Evolutionary conservation across 73 alveolate genomes (phyloP), one percentile per base, ranked within the genome.

Genomic region (Breviolum minutum): DNA sequence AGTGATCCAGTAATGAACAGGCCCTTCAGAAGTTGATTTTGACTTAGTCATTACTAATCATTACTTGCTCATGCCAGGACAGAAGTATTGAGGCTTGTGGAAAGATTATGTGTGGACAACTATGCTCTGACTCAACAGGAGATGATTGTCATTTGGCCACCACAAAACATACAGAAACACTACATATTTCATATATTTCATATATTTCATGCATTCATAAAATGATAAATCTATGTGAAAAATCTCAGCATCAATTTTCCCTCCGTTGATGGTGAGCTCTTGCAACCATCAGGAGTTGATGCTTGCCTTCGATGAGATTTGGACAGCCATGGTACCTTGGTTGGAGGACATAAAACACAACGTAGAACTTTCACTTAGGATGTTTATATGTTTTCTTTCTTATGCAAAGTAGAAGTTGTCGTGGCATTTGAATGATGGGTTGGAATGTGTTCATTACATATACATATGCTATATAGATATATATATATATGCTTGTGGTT

Each of bases 61-160:
- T 40, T 40, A 40, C 54, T 68, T 68, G 77, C 77, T 14, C 77
- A 68, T 22, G n/a, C 2, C 92, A 83, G 92, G 92, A 61, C 32
- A 8, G 92, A 83, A 61, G 92, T 83, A 7, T 83, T 83, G 22
- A 17, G 17, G 74, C 92, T 83, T 6, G 73, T 61, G 60, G 92
- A 83, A 24, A 83, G 74, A 54, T 61, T 83, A 26, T 83, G 92
- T 61, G 92, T 83, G 92, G 92, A 83, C 92, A 83, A 83, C 76
- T 83, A 83, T n/a, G 73, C 92, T 12, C 74, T 83, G 48, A 83
- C 92, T 10, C 70, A 83, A 70, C 92, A 83, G 92, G 92, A 54
- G 74, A 83, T 27, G 63, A 29, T 30, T 71, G 30, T 20, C 26
- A 22, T 1, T 1, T 13, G 10, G 19, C 1, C 5, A 71, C 81